phyloP scores from a whole-genome alignment of 495 filamentous ascomycete genomes.

The Hypoxylon crocopeplum region DNA sequence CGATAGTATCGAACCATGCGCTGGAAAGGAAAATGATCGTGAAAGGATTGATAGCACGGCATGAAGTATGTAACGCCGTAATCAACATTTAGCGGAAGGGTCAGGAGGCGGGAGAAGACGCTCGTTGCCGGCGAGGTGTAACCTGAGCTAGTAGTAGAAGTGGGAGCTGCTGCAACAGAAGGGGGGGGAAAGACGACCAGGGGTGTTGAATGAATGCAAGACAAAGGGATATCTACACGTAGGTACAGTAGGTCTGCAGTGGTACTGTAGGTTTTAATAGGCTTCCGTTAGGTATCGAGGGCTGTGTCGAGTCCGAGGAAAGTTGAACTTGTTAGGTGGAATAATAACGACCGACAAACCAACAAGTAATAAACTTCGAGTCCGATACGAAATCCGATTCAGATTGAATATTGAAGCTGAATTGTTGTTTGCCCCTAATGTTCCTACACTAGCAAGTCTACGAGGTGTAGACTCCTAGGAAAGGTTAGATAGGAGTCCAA shows the following conservation, averaged over 20 bases:
- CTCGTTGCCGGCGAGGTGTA: conserved; percentile 34
- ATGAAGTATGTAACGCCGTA: conserved; percentile 37
- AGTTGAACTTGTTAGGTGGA: neutral
- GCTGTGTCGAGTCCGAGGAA: conserved; percentile 25
- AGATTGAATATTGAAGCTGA: neutral
- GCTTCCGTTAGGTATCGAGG: conserved; percentile 7
- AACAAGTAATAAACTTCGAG: neutral
- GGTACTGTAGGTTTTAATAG: too few species aligned
- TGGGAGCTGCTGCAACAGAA: conserved; percentile 35
- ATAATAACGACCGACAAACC: neutral
- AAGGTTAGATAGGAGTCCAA: neutral
- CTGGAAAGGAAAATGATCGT: conserved; percentile 29
- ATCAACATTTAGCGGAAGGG: conserved; percentile 17
- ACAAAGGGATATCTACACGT: conserved; percentile 33
- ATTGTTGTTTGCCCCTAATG: conserved; percentile 7
- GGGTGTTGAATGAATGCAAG: conserved; percentile 30
- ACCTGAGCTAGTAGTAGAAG: conserved; percentile 26
- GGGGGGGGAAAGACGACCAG: conserved; percentile 20
- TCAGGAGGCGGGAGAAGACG: conserved; percentile 24
- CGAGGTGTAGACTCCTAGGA: neutral
- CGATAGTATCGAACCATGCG: conserved; percentile 27
- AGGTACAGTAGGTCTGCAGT: neutral
- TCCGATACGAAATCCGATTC: neutral
- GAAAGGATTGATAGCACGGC: conserved; percentile 31
- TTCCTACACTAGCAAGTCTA: neutral